Evolutionary conservation across 805 yeast species (phyloP), one percentile per base, ranked within the genome.

Genomic region (Diddensiella caesifluorescens): DNA sequence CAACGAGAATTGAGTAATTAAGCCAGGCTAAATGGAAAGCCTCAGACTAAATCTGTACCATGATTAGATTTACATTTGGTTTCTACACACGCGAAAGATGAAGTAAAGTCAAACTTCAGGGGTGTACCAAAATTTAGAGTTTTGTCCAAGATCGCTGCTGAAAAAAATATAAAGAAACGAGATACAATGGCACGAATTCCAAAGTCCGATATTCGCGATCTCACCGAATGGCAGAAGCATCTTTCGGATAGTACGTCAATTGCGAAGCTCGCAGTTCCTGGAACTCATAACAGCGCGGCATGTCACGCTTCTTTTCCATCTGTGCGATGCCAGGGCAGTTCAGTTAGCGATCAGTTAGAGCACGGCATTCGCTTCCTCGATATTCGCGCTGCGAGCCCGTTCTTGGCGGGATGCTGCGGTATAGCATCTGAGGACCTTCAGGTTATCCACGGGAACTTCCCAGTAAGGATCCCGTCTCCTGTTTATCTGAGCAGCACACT

Each of bases 211-310:
- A 27, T 35, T 34, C 30, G 39, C 29, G 41, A 39, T 37, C 42
- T 45, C 36, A 43, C 38, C 30, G 42, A 55, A 22, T 83, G 90
- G 92, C 61, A 79, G 66, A 56, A 62, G 25, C 68, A 70, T 7
- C 55, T 81, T 44, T 60, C 65, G 40, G 84, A 80, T 55, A 66
- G 76, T 57, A 64, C 71, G 16, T 54, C 54, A 30, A 47, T 83
- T 26, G 68, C 81, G 3, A 63, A 70, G 43, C 67, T 83, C 39
- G 67, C 89, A 0, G 67, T 83, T 39, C 88, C 90, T 6, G 92
- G 92, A n/a, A 83, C 90, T n/a, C 92, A 83, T 64, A 83, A 83
- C 57, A 71, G 85, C 31, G 86, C 83, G 10, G 90, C 90, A 4
- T 77, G 74, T 51, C 79, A 80, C 57, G 65, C 73, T 5, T 81